Percentiles rank a stretch among this genome's conserved stretches.
These are phyloP conservation scores for Leishmania lainsoni DNA, from an alignment of 208 protist genomes.

Conservation along the genomic window DNA sequence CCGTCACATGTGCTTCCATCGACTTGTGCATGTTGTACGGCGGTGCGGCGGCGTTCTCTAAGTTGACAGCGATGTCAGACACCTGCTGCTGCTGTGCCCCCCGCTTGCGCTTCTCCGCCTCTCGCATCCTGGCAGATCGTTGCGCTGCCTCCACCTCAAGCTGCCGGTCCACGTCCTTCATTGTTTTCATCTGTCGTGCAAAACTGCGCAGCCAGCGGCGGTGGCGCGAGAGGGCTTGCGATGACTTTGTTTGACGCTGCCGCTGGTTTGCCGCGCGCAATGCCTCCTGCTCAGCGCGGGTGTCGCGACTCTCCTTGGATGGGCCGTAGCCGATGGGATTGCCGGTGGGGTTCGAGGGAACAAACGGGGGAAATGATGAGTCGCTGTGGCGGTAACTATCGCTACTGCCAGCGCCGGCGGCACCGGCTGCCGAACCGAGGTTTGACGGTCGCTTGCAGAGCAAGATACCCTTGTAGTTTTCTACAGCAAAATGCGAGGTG, in stretches of 20 bases:
- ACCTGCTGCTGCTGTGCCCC: slow-evolving; percentile 21
- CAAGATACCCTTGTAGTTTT: slow-evolving; percentile 94
- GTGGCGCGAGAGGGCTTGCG: slow-evolving; percentile 69
- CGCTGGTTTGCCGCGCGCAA: slow-evolving; percentile 59
- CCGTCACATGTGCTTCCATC: slow-evolving; percentile 25
- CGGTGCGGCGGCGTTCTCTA: not conserved
- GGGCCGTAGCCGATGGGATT: slow-evolving; percentile 66
- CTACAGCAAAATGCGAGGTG: slow-evolving; percentile 54
- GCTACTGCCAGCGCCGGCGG: slow-evolving; percentile 1
- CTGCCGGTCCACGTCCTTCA: slow-evolving; percentile 76
- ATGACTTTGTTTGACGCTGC: slow-evolving; percentile 44
- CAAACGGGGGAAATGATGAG: slow-evolving; percentile 36
- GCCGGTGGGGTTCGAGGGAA: slow-evolving; percentile 60
- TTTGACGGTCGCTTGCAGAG: slow-evolving; percentile 77
- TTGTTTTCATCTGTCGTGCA: slow-evolving; percentile 74
- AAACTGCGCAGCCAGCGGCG: slow-evolving; percentile 87
- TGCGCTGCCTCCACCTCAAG: slow-evolving; percentile 68
- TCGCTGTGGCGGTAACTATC: not conserved
- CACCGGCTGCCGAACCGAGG: slow-evolving; percentile 25
- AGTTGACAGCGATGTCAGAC: not conserved
- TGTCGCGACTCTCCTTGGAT: slow-evolving; percentile 53
- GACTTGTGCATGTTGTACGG: slow-evolving; percentile 43
- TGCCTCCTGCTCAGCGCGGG: slow-evolving; percentile 48
- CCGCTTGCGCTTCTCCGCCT: slow-evolving; percentile 32
- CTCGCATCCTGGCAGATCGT: slow-evolving; percentile 45